phyloP scores from a whole-genome alignment of 805 yeast genomes.

The Teunomyces cretensis region DNA sequence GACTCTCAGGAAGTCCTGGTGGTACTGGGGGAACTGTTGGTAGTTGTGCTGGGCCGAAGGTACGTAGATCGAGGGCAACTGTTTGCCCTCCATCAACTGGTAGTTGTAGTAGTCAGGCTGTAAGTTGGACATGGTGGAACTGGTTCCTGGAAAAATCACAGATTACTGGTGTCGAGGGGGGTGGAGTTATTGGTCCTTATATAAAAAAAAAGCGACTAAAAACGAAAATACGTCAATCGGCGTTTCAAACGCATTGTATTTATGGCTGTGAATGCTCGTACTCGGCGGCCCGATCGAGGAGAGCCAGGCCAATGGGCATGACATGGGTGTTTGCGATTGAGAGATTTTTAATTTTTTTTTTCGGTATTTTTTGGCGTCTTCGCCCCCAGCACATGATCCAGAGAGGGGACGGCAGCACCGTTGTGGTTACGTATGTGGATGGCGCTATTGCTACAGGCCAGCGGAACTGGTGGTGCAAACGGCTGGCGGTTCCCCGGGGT shows the following conservation, averaged over 20 bases:
- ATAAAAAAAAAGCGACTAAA: background rate
- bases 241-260: background rate
- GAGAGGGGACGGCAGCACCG: background rate
- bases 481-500: background rate
- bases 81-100: constrained; percentile 8
- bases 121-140: background rate
- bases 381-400: background rate
- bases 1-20: background rate
- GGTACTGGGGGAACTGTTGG: constrained; percentile 4
- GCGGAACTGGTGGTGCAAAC: background rate
- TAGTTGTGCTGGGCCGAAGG: background rate
- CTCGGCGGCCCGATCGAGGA: constrained; percentile 1
- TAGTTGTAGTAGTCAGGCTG: constrained; percentile 4
- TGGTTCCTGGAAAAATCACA: constrained; percentile 1
- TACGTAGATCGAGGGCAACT: constrained; percentile 9
- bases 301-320: background rate
- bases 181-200: background rate
- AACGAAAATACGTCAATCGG: constrained; percentile 1
- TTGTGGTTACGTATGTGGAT: background rate
- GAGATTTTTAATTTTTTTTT: constrained; percentile 1
- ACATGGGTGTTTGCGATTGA: background rate
- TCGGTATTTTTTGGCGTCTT: background rate
- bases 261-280: constrained; percentile 1
- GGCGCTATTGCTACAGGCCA: too few species aligned
- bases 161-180: constrained; percentile 1